These are phyloP conservation scores for Boletellus ananiceps DNA, from an alignment of 768 basidiomycete species.

Conservation along the genomic window DNA sequence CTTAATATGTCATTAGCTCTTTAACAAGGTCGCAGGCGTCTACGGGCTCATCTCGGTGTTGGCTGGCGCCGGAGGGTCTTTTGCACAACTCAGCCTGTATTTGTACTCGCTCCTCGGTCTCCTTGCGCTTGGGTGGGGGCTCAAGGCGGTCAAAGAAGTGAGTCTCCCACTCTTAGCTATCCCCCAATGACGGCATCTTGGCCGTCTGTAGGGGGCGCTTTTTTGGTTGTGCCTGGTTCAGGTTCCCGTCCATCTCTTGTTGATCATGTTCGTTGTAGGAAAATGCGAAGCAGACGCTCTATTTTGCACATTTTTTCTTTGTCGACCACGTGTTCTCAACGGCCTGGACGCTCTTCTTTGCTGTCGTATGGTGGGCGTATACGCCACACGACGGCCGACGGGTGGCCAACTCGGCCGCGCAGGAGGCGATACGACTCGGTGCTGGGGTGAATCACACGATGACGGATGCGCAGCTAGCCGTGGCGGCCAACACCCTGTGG, in stretches of 20 bases:
- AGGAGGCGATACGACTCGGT: conserved; percentile 74
- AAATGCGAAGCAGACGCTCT: conserved; percentile 75
- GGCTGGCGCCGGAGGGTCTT: conserved; percentile 88
- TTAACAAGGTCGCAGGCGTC: conserved; percentile 97
- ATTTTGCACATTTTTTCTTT: conserved; percentile 89
- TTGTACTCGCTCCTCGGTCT: conserved; percentile 87
- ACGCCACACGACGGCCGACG: conserved; percentile 87
- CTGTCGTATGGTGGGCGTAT: conserved; percentile 85
- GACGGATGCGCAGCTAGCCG: conserved; percentile 59
- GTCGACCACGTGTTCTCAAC: conserved; percentile 90
- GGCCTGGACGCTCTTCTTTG: conserved; percentile 90
- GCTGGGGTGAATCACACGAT: conserved; percentile 50
- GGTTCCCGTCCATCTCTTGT: too few species aligned
- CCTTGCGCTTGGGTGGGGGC: conserved; percentile 78
- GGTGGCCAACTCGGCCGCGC: conserved; percentile 79
- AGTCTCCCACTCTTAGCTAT: conserved; percentile 28
- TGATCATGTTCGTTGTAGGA: conserved; percentile 49
- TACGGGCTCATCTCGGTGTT: conserved; percentile 93
- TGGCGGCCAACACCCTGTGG: conserved; percentile 83
- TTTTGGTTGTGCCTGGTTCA: too few species aligned
- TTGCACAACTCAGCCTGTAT: conserved; percentile 89
- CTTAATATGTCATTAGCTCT: conserved; percentile 43
- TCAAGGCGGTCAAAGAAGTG: conserved; percentile 82
- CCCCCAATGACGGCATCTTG: too few species aligned
- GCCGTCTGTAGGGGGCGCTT: too few species aligned